phyloP scores from a whole-genome alignment of 495 filamentous ascomycete species.

The Penicillium egyptiacum region DNA sequence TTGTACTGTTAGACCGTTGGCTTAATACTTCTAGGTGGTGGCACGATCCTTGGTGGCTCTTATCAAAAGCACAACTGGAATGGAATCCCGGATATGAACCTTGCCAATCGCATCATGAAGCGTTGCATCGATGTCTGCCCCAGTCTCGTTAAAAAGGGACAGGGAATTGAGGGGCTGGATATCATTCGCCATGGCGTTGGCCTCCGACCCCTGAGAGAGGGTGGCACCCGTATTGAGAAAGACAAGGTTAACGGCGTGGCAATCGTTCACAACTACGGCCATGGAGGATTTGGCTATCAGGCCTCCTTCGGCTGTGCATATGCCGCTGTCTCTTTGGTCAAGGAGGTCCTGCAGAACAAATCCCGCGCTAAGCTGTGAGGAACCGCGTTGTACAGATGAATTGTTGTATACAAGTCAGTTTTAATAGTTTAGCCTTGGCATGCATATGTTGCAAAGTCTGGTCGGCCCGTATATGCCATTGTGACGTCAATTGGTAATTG shows the following conservation, averaged over 20 bases:
- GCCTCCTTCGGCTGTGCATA: constrained; percentile 80
- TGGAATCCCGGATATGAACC: constrained; percentile 72
- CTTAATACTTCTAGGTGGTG: constrained; percentile 46
- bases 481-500: neutral
- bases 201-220: constrained; percentile 71
- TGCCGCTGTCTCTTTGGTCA: constrained; percentile 67
- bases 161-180: constrained; percentile 76
- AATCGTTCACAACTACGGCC: constrained; percentile 95
- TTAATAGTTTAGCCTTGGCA: neutral
- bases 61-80: constrained; percentile 87
- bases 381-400: neutral
- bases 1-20: neutral
- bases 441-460: neutral
- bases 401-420: neutral
- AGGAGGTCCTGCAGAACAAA: constrained; percentile 51
- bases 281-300: constrained; percentile 93
- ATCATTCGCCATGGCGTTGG: constrained; percentile 91
- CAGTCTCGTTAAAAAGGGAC: constrained; percentile 64
- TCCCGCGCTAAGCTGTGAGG: constrained; percentile 38
- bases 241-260: constrained; percentile 68
- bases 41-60: constrained; percentile 83
- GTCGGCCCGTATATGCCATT: neutral
- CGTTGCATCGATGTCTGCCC: constrained; percentile 72
- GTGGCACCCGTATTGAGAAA: constrained; percentile 79
- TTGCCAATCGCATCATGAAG: constrained; percentile 87